Base-by-base conservation (phyloP, 179 eudicot species). In the Vitellaria paradoxa region DNA sequence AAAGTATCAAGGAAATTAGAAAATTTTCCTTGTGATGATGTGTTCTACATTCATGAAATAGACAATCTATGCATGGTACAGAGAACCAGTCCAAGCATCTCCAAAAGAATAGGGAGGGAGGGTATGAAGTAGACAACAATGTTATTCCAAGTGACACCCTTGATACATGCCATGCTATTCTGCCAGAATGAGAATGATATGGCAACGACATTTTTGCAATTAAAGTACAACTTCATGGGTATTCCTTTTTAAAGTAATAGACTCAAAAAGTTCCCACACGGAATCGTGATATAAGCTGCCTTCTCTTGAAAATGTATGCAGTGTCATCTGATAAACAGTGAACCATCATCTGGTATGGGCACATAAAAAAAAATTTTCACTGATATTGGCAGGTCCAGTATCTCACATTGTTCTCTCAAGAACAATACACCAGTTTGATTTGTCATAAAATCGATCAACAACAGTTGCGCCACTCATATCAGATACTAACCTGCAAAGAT, bases 391-490 rank as follows among this genome's bases (percentile, higher is more conserved):
- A 15, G 18, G 47, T 64, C 72, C 75, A 56, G 9, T 37, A 75
- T 42, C 24, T 87, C 85, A 89, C 64, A 74, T 73, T 68, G 86
- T 90, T 82, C 90, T 93, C 84, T 93, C 84, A 40, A 95, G 97
- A 73, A 95, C 87, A 30, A 95, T 86, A 75, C 99, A 95, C 99
- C 99, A 95, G 76, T 95, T 95, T 45, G 99, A 95, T 83, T 95
- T 95, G 85, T 95, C 99, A 61, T 78, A 95, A 78, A 93, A 95
- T 23, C 85, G 89, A 84, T 95, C 97, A 67, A 93, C 90, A 37
- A 93, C 76, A 26, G 88, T 82, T 10, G 93, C 85, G 77, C 85
- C 84, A 72, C 77, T 83, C 87, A 90, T 88, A 59, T 82, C 93
- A 68, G 89, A 85, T 9, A 88, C 97, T 77, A 95, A 86, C 85